A percentile compares a stretch with the other conserved stretches of the same genome.
These are phyloP conservation scores for Paraphaeosphaeria minitans DNA, from an alignment of 2,329 filamentous ascomycete genomes.

Conservation along the genomic window DNA sequence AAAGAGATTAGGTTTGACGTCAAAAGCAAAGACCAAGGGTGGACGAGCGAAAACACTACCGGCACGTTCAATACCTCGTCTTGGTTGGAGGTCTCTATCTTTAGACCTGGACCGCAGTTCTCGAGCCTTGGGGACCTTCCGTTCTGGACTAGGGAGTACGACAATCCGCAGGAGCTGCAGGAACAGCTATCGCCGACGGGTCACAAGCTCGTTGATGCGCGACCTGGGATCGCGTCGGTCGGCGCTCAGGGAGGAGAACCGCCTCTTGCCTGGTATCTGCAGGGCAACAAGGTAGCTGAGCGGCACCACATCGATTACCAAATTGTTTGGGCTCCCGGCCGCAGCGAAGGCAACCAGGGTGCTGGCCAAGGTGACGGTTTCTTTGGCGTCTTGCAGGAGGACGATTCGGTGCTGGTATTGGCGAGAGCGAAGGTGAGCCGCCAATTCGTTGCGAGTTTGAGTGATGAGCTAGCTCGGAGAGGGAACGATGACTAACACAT, in stretches of 20 bases:
- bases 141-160: slow-evolving; percentile 7
- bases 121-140: neutral
- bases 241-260: slow-evolving; percentile 33
- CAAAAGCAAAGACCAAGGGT: slow-evolving; percentile 38
- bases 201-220: slow-evolving; percentile 21
- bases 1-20: slow-evolving; percentile 33
- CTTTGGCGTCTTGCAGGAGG: slow-evolving; percentile 28
- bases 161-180: slow-evolving; percentile 1
- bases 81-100: slow-evolving; percentile 41
- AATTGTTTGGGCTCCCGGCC: slow-evolving; percentile 26
- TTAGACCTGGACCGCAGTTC: slow-evolving; percentile 19
- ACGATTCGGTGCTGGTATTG: slow-evolving; percentile 38
- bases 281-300: slow-evolving; percentile 36
- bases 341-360: slow-evolving; percentile 26
- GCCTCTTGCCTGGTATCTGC: slow-evolving; percentile 38
- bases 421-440: slow-evolving; percentile 39
- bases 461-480: neutral
- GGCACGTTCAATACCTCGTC: slow-evolving; percentile 38
- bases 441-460: neutral
- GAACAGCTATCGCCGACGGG: neutral
- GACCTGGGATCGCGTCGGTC: slow-evolving; percentile 22
- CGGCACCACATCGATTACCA: slow-evolving; percentile 15
- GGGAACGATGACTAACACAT: slow-evolving; percentile 12
- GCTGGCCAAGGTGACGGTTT: slow-evolving; percentile 35
- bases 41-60: slow-evolving; percentile 33